Evolutionary conservation across 345 rosid species (phyloP).

Genomic region (Pseudoturritis turrita): DNA sequence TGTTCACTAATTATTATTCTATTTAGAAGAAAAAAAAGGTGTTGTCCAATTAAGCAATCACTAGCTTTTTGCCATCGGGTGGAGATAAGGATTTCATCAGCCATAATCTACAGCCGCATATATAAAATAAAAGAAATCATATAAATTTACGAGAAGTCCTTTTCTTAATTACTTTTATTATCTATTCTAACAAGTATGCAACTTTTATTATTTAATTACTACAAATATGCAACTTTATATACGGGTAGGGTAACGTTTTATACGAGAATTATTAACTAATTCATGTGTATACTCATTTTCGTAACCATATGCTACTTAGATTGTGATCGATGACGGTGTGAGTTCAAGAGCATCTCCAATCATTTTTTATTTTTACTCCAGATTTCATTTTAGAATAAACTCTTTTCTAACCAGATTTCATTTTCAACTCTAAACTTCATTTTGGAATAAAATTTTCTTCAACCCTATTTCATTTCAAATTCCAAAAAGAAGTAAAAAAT

Average conservation of each 20-base stretch:
- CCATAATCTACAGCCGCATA: neutral
- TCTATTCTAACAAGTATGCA: neutral
- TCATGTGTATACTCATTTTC: neutral
- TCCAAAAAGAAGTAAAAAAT: no score
- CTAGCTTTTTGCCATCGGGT: slow-evolving; percentile 2
- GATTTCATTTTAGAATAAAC: no score
- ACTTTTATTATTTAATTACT: neutral
- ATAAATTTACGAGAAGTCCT: neutral
- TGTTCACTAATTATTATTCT: neutral
- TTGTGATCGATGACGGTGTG: neutral
- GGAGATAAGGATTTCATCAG: slow-evolving; percentile 21
- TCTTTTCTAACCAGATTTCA: no score
- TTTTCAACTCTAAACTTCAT: no score
- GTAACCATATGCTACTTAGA: neutral
- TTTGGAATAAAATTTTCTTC: no score
- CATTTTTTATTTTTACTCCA: no score
- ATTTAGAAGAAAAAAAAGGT: neutral
- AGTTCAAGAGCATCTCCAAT: no score
- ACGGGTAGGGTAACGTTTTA: neutral
- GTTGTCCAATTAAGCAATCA: slow-evolving; percentile 25
- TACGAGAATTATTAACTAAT: neutral
- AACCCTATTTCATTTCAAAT: no score
- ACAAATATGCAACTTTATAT: neutral
- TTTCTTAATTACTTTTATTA: neutral
- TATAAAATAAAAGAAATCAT: neutral